phyloP scores from a whole-genome alignment of 2,329 filamentous ascomycete species.

The Diaporthe humulicola region DNA sequence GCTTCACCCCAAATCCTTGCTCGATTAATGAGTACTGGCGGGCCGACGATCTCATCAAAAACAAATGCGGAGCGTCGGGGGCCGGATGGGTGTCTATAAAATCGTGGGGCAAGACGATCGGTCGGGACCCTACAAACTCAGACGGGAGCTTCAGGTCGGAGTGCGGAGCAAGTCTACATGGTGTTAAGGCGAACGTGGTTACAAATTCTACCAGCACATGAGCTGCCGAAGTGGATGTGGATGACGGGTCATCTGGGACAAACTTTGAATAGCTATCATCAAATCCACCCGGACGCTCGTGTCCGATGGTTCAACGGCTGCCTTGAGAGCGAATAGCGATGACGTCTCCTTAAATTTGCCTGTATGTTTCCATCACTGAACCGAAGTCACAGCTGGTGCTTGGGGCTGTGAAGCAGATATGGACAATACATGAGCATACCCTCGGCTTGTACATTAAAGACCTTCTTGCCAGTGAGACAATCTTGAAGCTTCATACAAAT shows the following conservation, averaged over 20 bases:
- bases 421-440: not conserved
- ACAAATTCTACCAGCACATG: slow-evolving; percentile 10
- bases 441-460: not conserved
- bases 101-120: slow-evolving; percentile 38
- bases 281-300: not conserved
- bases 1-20: slow-evolving; percentile 31
- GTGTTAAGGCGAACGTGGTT: slow-evolving; percentile 32
- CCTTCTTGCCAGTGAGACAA: not conserved
- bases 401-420: not conserved
- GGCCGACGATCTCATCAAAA: slow-evolving; percentile 38
- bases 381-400: not conserved
- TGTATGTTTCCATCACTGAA: not conserved
- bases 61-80: slow-evolving; percentile 36
- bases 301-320: not conserved
- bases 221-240: not conserved
- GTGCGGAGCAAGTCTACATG: slow-evolving; percentile 34
- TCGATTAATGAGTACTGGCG: slow-evolving; percentile 40
- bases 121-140: slow-evolving; percentile 37
- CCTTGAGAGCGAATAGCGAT: not conserved
- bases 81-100: slow-evolving; percentile 35
- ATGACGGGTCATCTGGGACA: not conserved
- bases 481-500: not conserved
- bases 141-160: slow-evolving; percentile 37
- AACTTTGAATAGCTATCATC: not conserved
- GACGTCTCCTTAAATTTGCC: too few relatives aligned